Base-by-base conservation (phyloP, 2,329 filamentous ascomycete genomes). In the Nemania sp. region DNA sequence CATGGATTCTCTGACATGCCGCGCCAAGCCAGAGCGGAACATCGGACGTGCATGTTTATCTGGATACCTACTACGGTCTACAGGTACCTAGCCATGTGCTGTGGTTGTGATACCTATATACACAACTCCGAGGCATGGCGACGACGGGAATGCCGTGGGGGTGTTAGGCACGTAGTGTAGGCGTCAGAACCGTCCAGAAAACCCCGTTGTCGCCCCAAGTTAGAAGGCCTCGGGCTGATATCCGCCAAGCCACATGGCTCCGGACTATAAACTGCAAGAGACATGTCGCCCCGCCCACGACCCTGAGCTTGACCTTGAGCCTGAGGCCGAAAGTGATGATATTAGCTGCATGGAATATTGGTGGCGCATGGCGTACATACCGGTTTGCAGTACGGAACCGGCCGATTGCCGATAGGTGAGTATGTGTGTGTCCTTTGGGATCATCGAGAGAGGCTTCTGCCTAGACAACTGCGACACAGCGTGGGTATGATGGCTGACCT, bases 291-390 rank as follows among this genome's bases (percentile, higher is more conserved):
- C 50, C 50, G 46, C 34, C 45, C 45, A 54, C 21, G 51, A 42
- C 46, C 51, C 20, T 40, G 46, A 46, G 21, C 35, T 39, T 39
- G 35, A n/a, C 46, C 51, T 55, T 50, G 53, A 35, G 34, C 48
- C 18, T 34, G 45, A 51, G 45, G 39, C 59, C 59, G 39, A 47
- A 52, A 59, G 32, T 3, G 47, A 51, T 62, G 17, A 32, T 50
- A 56, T 62, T 62, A 20, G 60, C 52, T 55, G 51, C 56, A 56
- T 45, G 51, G 42, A 48, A 45, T 51, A 21, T 49, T 48, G n/a
- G 25, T 32, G 15, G 51, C 48, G 55, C 60, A 39, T n/a, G n/a
- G 34, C 34, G 7, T 13, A 39, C 35, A 49, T 62, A 52, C 39
- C 42, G 53, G 45, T 20, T 52, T 29, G 51, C 15, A 37, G 39